A percentile compares a stretch with the other conserved stretches of the same genome.
Conservation (phyloP, 345 rosid species). For the Mercurialis annua region DNA sequence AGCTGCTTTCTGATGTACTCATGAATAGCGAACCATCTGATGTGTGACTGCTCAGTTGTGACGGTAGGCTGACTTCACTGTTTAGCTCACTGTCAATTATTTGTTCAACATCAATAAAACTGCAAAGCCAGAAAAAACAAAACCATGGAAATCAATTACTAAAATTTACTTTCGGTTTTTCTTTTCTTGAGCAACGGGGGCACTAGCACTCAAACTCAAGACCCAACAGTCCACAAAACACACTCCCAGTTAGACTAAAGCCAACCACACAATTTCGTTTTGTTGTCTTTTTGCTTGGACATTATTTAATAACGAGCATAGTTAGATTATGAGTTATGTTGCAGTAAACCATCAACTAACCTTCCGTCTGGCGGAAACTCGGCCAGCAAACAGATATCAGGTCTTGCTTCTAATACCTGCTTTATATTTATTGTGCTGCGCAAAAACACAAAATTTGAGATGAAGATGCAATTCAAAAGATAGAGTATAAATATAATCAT, state of each 20-base stretch:
- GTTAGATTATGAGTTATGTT: background rate
- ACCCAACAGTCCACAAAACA: no score
- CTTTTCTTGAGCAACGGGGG: no score
- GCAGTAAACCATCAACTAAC: slow-evolving; percentile 30
- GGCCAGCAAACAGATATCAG: slow-evolving; percentile 62
- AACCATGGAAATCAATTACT: slow-evolving; percentile 12
- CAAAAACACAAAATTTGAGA: slow-evolving; percentile 16
- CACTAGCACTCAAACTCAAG: no score
- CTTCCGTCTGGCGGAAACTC: slow-evolving; percentile 71
- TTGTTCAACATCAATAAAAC: slow-evolving; percentile 54
- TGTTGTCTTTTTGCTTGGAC: background rate
- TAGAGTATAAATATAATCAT: background rate
- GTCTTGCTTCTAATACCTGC: slow-evolving; percentile 68
- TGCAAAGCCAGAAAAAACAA: slow-evolving; percentile 47
- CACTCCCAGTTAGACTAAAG: no score
- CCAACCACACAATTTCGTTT: no score
- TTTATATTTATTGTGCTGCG: slow-evolving; percentile 61
- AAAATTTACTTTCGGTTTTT: slow-evolving; percentile 9
- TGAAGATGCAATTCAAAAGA: background rate
- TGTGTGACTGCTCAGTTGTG: slow-evolving; percentile 35
- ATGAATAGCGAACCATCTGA: slow-evolving; percentile 46
- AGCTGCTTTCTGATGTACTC: slow-evolving; percentile 61
- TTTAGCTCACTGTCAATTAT: slow-evolving; percentile 53
- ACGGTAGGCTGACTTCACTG: slow-evolving; percentile 43
- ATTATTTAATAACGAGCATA: background rate